Percentiles rank a stretch among this genome's conserved stretches.
phyloP scores from a whole-genome alignment of 2,329 filamentous ascomycete species.

The Aspergillus felis region DNA sequence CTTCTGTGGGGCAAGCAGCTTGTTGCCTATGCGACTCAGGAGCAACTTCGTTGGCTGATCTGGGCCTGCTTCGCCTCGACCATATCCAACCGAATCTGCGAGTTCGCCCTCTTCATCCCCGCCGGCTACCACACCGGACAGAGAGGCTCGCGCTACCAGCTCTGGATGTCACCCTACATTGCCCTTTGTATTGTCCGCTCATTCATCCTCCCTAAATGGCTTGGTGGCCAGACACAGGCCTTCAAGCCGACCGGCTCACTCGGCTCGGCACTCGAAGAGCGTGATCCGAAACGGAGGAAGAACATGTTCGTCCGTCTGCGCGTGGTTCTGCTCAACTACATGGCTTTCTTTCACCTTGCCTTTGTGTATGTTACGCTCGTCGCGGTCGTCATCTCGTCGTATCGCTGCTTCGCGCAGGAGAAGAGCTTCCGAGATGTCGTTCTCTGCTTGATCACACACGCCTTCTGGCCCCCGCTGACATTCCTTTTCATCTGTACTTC shows the following conservation, averaged over 20 bases:
- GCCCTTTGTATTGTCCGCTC: conserved; percentile 55
- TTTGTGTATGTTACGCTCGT: conserved; percentile 54
- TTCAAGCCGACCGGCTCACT: conserved; percentile 61
- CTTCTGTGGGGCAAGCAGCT: conserved; percentile 55
- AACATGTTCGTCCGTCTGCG: conserved; percentile 50
- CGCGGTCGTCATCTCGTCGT: conserved; percentile 49
- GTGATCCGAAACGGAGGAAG: conserved; percentile 42
- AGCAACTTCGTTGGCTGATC: conserved; percentile 58
- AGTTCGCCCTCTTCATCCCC: conserved; percentile 57
- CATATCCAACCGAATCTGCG: conserved; percentile 52
- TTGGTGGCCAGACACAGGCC: conserved; percentile 55
- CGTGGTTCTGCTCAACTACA: conserved; percentile 54
- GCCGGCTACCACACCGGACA: conserved; percentile 58
- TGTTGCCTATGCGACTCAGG: conserved; percentile 52
- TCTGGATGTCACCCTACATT: conserved; percentile 63
- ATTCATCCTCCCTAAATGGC: conserved; percentile 57
- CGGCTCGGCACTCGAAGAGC: conserved; percentile 55
- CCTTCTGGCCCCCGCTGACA: conserved; percentile 59
- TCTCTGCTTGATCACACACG: conserved; percentile 55
- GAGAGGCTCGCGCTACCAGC: conserved; percentile 52
- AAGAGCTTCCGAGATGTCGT: conserved; percentile 41
- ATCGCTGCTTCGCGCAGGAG: conserved; percentile 47
- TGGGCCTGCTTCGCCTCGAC: conserved; percentile 52
- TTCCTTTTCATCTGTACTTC: conserved; percentile 55
- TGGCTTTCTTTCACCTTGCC: conserved; percentile 52